Evolutionary conservation across 306 rosid genomes (phyloP).

Genomic region (Castanospermum australe): DNA sequence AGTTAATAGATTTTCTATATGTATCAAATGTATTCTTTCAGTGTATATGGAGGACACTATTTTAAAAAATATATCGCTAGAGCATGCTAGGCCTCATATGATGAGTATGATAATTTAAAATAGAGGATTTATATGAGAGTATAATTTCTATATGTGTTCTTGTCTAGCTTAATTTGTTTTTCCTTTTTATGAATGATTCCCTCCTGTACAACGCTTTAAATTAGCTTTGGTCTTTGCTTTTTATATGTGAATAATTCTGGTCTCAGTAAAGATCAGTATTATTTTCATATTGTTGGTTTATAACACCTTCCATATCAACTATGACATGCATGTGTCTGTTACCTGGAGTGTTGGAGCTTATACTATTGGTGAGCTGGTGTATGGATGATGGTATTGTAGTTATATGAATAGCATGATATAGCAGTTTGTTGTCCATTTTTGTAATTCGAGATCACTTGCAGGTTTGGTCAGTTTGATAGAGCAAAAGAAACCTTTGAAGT

Average conservation of each 20-base stretch:
- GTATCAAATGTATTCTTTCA: background rate
- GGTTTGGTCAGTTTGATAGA: slow-evolving; percentile 97
- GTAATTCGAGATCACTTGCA: slow-evolving; percentile 48
- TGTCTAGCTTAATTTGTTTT: background rate
- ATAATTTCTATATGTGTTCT: background rate
- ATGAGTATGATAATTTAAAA: background rate
- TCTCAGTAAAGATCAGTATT: background rate
- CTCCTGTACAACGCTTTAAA: background rate
- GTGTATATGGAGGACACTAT: background rate
- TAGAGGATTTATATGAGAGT: background rate
- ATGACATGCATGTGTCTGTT: slow-evolving; percentile 6
- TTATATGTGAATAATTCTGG: background rate
- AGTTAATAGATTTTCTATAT: background rate
- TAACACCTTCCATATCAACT: background rate
- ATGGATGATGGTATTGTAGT: background rate
- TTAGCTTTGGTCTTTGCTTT: background rate
- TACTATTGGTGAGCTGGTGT: slow-evolving; percentile 21
- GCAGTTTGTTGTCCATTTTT: slow-evolving; percentile 14
- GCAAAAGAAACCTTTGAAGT: slow-evolving; percentile 99
- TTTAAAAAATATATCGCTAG: background rate
- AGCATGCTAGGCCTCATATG: background rate
- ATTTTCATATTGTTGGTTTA: slow-evolving; percentile 8
- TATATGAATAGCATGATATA: slow-evolving; percentile 11
- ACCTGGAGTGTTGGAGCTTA: background rate
- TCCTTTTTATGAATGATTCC: background rate